These are phyloP conservation scores for Stephanodiscus triporus DNA, from an alignment of 108 stramenopile species.

Conservation along the genomic window DNA sequence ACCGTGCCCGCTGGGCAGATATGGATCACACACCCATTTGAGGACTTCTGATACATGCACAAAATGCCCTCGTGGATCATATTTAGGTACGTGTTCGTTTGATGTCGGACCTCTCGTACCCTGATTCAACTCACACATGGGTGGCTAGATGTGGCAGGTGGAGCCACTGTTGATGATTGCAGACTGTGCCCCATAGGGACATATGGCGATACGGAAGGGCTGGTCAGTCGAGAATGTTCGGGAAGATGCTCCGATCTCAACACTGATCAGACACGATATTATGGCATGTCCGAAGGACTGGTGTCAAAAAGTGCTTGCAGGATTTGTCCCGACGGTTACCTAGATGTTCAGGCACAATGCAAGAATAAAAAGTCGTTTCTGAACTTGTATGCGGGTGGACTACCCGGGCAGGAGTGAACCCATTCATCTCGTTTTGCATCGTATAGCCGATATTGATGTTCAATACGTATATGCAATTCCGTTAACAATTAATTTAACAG, in stretches of 20 bases:
- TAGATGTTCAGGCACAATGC: conserved; percentile 5
- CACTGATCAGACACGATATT: conserved; percentile 29
- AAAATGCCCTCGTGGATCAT: conserved; percentile 33
- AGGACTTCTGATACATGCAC: conserved; percentile 7
- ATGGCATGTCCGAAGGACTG: conserved; percentile 25
- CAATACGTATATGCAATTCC: too few species aligned
- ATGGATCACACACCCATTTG: conserved; percentile 32
- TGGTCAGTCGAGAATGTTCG: conserved; percentile 27
- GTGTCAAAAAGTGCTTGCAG: conserved; percentile 14
- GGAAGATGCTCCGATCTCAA: conserved; percentile 39
- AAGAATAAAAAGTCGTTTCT: neutral
- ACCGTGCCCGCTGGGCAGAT: conserved; percentile 35
- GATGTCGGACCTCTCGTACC: neutral
- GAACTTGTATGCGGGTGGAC: neutral
- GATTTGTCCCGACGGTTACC: conserved; percentile 15
- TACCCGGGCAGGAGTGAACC: too few species aligned
- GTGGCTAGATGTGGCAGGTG: conserved; percentile 33
- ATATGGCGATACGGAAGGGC: conserved; percentile 34
- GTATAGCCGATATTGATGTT: neutral
- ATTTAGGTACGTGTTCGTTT: conserved; percentile 2
- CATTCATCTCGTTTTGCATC: too few species aligned
- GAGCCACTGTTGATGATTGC: conserved; percentile 22
- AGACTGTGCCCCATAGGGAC: conserved; percentile 40
- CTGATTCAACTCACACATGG: conserved; percentile 1
- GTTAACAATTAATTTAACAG: too few species aligned